Evolutionary conservation across 768 basidiomycete genomes (phyloP), one percentile per base, ranked within the genome.

Genomic region (Serendipita sp.): DNA sequence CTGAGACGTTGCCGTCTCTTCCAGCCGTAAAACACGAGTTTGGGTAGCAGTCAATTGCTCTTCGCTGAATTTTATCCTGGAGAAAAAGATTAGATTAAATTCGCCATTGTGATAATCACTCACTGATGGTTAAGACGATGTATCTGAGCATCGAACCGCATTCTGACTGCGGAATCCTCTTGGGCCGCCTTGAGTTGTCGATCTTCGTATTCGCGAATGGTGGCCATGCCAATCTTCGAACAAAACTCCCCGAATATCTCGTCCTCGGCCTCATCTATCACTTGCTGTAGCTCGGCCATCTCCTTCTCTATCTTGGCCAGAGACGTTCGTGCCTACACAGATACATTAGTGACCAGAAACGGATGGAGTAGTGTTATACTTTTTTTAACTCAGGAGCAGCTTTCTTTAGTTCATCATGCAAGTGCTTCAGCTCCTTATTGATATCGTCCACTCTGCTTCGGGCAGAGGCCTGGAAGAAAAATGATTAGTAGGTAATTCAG

Each of bases 151-250:
- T 92, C 86, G 68, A 84, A 95, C 54, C 86, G 81, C 68, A 93
- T 75, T 65, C 89, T 77, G 5, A 88, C 89, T 69, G 89, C 89
- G 70, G 83, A 89, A 73, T 92, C 92, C 69, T 89, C 89, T 73
- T 92, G 86, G 0, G 89, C 91, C 28, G 89, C 82, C 73, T 86
- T 89, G 35, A 97, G 77, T 70, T 95, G 92, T 24, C 88, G 83
- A 71, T 92, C 88, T 74, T 98, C 95, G 72, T 94, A 99, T 69
- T 94, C 91, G 32, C 94, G 83, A 67, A 99, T 92, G 74, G 85
- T 85, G 15, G 75, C 72, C 4, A 96, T 86, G 8, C 83, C 81
- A 68, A 97, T 92, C 68, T 83, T 81, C 44, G 74, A 72, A 71
- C 94, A 97, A 76, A 99, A 97, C 2, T 75, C 73, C 1, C 74